Evolutionary conservation across 176 grass and related monocot genomes (phyloP).

Genomic region (Musa troglodytarum): DNA sequence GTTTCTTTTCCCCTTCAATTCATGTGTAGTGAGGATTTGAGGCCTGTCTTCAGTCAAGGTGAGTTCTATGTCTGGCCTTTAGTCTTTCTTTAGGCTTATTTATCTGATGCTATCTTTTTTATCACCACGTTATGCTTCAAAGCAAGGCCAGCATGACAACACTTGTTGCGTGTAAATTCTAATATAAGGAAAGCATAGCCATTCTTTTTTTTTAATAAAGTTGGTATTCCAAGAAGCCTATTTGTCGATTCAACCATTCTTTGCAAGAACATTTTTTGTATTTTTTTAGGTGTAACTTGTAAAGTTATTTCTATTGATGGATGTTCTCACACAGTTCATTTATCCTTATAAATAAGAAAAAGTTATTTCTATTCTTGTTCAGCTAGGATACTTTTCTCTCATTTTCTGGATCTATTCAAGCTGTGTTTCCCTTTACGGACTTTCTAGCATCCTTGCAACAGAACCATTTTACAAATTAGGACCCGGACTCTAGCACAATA

Average conservation of each 20-base stretch:
- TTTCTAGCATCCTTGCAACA: too few species aligned
- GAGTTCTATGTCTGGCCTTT: constrained; percentile 59
- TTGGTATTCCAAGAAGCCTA: too few species aligned
- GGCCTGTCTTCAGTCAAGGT: constrained; percentile 50
- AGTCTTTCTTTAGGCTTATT: constrained; percentile 56
- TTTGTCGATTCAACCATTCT: neutral
- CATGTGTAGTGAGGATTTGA: constrained; percentile 73
- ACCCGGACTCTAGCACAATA: too few species aligned
- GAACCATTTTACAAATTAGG: too few species aligned
- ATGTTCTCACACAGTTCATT: too few species aligned
- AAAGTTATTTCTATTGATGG: too few species aligned
- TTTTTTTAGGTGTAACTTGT: neutral
- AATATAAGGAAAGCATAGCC: neutral
- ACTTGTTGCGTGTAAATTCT: neutral
- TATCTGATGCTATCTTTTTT: neutral
- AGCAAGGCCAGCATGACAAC: neutral
- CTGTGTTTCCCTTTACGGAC: too few species aligned
- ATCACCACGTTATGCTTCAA: neutral
- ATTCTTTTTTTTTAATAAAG: neutral
- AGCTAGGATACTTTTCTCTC: too few species aligned
- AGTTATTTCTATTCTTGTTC: too few species aligned
- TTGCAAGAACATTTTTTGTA: neutral
- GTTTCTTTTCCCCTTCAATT: constrained; percentile 70
- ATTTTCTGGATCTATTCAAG: too few species aligned
- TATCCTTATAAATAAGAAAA: too few species aligned